Evolutionary conservation across 1,139 yeast species (phyloP), one percentile per base, ranked within the genome.

Genomic region (Debaryomycetaceae sp.): DNA sequence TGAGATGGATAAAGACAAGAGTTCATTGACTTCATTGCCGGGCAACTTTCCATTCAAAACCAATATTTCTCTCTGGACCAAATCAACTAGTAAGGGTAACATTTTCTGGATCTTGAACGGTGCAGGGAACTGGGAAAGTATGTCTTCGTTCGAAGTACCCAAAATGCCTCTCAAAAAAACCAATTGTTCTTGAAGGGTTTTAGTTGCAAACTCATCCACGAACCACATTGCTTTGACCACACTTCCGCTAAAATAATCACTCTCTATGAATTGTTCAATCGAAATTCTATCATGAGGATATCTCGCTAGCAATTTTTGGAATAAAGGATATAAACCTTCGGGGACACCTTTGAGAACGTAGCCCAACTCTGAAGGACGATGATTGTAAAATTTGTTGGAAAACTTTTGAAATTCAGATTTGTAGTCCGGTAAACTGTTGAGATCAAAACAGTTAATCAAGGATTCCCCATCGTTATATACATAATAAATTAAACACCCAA

Each of bases 151-250:
- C 36, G 52, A 41, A 6, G 40, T 45, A 37, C 58, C 60, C 2
- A 41, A 38, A 43, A 91, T 69, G 0, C 91, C 91, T 46, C 76
- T 74, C 56, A 91, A 70, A 59, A 89, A 90, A 0, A 82, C 72
- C 35, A 78, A 64, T 55, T 85, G 86, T 48, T 91, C 97, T 11
- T 78, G 77, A 3, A 74, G 68, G 1, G 84, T 66, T 53, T 87
- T 85, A 1, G 96, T 88, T 6, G 91, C 80, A 51, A 88, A 84
- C 48, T 88, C 95, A 59, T 91, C 98, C 41, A 93, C 65, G 56
- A 87, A 85, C 63, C 86, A 81, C 72, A 93, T 76, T 3, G 96
- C 85, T 58, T 87, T 85, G 44, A 93, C 83, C 43, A 91, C 68
- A 44, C 93, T 87, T 49, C 91, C 95, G 63, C 88, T 87, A 61